A percentile compares a stretch with the other conserved stretches of the same genome.
phyloP scores from a whole-genome alignment of 192 early-diverging fungal genomes.

The Phycomyces nitens region DNA sequence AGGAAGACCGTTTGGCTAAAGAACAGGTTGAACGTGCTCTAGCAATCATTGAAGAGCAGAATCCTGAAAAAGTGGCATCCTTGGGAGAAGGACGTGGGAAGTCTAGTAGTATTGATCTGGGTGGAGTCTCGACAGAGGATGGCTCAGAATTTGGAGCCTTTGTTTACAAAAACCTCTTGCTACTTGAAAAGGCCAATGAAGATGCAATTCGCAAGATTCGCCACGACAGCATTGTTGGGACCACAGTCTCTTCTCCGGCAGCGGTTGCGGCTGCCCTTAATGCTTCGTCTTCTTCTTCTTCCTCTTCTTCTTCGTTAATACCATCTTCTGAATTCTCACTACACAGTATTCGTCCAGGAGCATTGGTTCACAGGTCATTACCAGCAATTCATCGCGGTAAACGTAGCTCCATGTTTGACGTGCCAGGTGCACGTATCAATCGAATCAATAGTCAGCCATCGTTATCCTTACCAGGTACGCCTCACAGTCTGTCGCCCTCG shows the following conservation, averaged over 20 bases:
- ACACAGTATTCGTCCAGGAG: too few relatives aligned
- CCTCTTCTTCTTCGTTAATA: constrained; percentile 2
- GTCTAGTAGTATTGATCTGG: constrained; percentile 12
- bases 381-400: constrained; percentile 35
- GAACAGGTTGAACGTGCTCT: constrained; percentile 29
- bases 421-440: not conserved
- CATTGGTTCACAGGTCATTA: constrained; percentile 34
- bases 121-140: constrained; percentile 1
- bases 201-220: constrained; percentile 79
- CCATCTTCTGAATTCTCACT: too few relatives aligned
- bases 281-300: constrained; percentile 14
- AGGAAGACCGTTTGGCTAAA: constrained; percentile 30
- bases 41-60: constrained; percentile 15
- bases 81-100: not conserved
- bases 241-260: constrained; percentile 1
- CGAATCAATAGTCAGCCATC: constrained; percentile 10
- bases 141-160: constrained; percentile 83
- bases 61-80: constrained; percentile 2
- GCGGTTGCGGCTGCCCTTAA: not conserved
- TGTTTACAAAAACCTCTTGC: constrained; percentile 85
- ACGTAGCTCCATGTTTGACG: constrained; percentile 20
- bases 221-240: constrained; percentile 50
- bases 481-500: constrained; percentile 10
- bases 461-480: constrained; percentile 7
- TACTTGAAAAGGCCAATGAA: constrained; percentile 88